Evolutionary conservation across 2,329 filamentous ascomycete genomes (phyloP).

Genomic region (Fusarium pseudonygamai): DNA sequence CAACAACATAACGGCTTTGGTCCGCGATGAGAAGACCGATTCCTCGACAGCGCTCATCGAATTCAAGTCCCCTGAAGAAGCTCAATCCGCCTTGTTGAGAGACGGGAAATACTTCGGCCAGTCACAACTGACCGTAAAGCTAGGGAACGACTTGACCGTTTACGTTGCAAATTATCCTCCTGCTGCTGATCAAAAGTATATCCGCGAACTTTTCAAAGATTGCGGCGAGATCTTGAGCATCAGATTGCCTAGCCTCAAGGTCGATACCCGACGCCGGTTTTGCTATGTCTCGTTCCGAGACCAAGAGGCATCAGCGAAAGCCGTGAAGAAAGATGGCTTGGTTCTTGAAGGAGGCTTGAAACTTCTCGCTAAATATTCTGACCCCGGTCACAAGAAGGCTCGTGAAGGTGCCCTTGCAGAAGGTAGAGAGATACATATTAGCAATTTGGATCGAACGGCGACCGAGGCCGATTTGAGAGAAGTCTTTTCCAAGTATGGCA

Average conservation of each 20-base stretch:
- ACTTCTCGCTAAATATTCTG: conserved; percentile 83
- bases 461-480: conserved; percentile 75
- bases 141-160: conserved; percentile 81
- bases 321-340: conserved; percentile 77
- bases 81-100: conserved; percentile 80
- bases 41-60: conserved; percentile 82
- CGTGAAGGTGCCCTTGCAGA: conserved; percentile 86
- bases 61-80: conserved; percentile 83
- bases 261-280: conserved; percentile 87
- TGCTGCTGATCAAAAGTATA: conserved; percentile 74
- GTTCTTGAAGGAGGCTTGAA: conserved; percentile 73
- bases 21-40: conserved; percentile 67
- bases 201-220: conserved; percentile 73
- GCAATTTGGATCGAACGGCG: conserved; percentile 69
- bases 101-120: conserved; percentile 83
- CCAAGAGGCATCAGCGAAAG: conserved; percentile 72
- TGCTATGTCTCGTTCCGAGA: conserved; percentile 93
- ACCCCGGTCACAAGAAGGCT: conserved; percentile 80
- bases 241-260: conserved; percentile 91
- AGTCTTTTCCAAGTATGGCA: conserved; percentile 79
- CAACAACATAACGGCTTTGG: conserved; percentile 74
- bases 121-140: conserved; percentile 75
- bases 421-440: conserved; percentile 84
- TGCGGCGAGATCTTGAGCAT: conserved; percentile 87
- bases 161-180: conserved; percentile 93